Base-by-base conservation (phyloP, 352 stramenopile genomes). In the Pythium insidiosum region DNA sequence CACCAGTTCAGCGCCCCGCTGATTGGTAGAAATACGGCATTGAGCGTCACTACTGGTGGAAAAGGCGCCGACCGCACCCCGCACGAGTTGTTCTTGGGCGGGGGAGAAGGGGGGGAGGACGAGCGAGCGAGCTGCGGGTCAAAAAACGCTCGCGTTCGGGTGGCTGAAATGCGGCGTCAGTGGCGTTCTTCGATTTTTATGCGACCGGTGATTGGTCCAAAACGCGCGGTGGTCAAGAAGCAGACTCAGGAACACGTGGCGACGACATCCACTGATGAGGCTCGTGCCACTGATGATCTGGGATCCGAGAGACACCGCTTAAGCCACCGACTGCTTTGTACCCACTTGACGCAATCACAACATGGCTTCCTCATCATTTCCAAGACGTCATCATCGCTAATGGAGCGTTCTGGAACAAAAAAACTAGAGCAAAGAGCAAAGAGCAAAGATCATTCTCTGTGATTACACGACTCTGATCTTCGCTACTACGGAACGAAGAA, bases 301-400 rank as follows among this genome's bases (percentile, higher is more conserved):
- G 47, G 47, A 46, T 41, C 18, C 24, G 5, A 21, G 15, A 4
- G 33, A 6, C 25, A 54, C 47, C 20, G 5, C 12, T 30, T 41
- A 34, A 7, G 31, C 25, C 47, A 54, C 47, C 47, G 33, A 54
- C 47, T 43, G 21, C 16, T 47, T 25, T 42, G 47, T 48, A 54
- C 47, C 47, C 47, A 54, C 47, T 37, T 47, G 38, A 37, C 28
- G 9, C 9, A 33, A 33, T 9, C 28, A 33, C 28, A 33, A 15
- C 15, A 9, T 15, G 28, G 9, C 9, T 15, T 15, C 9, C 28
- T 13, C 28, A 15, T 15, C 9, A 9, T 33, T 33, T 33, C 28
- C 28, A 15, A 9, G 9, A 9, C 28, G 28, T 33, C 9, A 13
- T 15, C 28, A 13, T 9, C 28, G 28, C 9, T 33, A n/a, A n/a